Evolutionary conservation across 768 basidiomycete species (phyloP).

Genomic region (Tulasnella sp.): DNA sequence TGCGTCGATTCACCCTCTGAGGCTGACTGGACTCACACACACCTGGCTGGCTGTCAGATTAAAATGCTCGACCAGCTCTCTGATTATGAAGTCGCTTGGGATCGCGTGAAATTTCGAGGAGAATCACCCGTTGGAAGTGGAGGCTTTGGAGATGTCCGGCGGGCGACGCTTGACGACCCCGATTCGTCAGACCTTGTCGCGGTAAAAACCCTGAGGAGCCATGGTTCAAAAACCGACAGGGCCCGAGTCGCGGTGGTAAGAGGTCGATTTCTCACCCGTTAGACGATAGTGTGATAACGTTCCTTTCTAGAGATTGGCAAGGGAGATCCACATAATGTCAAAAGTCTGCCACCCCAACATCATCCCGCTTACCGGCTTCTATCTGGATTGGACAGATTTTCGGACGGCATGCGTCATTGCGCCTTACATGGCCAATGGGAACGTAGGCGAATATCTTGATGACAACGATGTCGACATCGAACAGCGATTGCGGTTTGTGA

Average conservation of each 20-base stretch:
- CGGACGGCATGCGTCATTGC: not conserved
- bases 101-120: not conserved
- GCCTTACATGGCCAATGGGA: constrained; percentile 1
- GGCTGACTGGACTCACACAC: too few relatives aligned
- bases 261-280: not conserved
- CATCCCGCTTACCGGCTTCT: not conserved
- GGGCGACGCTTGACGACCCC: not conserved
- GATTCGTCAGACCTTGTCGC: not conserved
- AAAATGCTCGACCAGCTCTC: not conserved
- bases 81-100: not conserved
- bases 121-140: not conserved
- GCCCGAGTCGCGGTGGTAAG: not conserved
- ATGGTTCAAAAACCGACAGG: not conserved
- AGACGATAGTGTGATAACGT: not conserved
- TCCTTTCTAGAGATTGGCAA: not conserved
- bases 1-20: too few relatives aligned
- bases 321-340: not conserved
- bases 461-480: not conserved
- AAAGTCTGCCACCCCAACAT: not conserved
- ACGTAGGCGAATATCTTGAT: not conserved
- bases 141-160: not conserved
- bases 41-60: too few relatives aligned
- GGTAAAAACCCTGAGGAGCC: not conserved
- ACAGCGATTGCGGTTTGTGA: not conserved
- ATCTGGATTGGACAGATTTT: not conserved